Base-by-base conservation (phyloP, 208 protist species). In the Crithidia brevicula region DNA sequence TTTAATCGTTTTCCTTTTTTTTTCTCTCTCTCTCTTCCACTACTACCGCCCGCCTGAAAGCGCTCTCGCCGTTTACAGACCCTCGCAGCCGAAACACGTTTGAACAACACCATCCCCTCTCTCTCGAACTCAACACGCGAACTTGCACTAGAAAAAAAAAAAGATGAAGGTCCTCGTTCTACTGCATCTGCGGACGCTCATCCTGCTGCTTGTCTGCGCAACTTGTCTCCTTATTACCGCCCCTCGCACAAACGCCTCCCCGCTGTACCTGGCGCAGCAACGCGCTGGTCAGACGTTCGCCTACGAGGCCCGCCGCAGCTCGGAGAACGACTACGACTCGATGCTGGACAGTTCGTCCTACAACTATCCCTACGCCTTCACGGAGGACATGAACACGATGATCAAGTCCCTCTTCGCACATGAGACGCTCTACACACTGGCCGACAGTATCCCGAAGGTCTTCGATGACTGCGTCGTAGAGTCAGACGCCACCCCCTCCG, bases 311-410 rank as follows among this genome's bases (percentile, higher is more conserved):
- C 45, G 28, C 49, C 47, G 20, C 22, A 59, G 50, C 47, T 3
- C 25, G 13, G 2, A 18, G 5, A 2, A 10, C 13, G 61, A n/a
- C 22, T 67, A 58, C 34, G 46, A 56, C 15, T n/a, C 31, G 1
- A 59, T 68, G 62, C 20, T 59, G 25, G n/a, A 43, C 2, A 25
- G 59, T 28, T 10, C 7, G 33, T 27, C 25, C 36, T 59, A 68
- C 50, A 56, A 61, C 70, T 76, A 66, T 33, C 52, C 51, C 36
- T 76, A 76, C 57, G 46, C 38, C 43, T 70, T 70, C 70, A 76
- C 61, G 7, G 54, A 51, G 46, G 70, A 58, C n/a, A 76, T 76
- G 70, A 76, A 70, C 56, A 23, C 11, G 11, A 64, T 76, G 54
- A 43, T 74, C 52, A 22, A 54, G 34, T 15, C 28, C 5, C 50